Conservation (phyloP, 345 rosid genomes). For the Rubroshorea leprosula region DNA sequence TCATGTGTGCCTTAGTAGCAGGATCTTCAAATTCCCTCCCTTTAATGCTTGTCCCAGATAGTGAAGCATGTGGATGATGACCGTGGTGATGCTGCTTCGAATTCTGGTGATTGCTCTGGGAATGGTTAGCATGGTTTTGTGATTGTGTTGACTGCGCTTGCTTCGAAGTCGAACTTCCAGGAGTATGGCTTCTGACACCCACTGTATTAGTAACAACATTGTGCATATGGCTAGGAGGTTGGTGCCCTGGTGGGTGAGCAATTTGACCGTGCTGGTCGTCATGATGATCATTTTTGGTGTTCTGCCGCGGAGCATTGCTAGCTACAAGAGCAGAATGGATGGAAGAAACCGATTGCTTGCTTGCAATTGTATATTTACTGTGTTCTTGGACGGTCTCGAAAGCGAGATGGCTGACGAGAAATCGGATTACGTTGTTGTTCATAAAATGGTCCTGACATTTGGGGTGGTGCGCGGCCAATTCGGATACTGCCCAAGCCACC, state of each 20-base stretch:
- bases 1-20: constrained; percentile 58
- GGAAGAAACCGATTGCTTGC: constrained; percentile 46
- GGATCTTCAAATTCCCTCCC: constrained; percentile 59
- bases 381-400: constrained; percentile 86
- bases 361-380: constrained; percentile 49
- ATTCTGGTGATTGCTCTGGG: constrained; percentile 24
- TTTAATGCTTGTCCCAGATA: constrained; percentile 51
- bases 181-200: constrained; percentile 23
- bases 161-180: constrained; percentile 3
- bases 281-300: not conserved
- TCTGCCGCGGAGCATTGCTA: constrained; percentile 20
- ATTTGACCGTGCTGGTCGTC: constrained; percentile 23
- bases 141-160: constrained; percentile 13
- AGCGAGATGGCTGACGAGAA: constrained; percentile 77
- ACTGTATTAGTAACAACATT: constrained; percentile 39
- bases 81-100: constrained; percentile 11
- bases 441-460: constrained; percentile 75
- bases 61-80: constrained; percentile 30
- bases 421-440: constrained; percentile 60
- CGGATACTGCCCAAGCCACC: constrained; percentile 75
- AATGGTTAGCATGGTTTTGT: constrained; percentile 18
- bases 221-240: constrained; percentile 42
- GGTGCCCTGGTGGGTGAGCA: constrained; percentile 40
- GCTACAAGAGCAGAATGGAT: constrained; percentile 53
- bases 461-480: constrained; percentile 53